Base-by-base conservation (phyloP, 148 eudicot genomes). In the Rhododendron molle region DNA sequence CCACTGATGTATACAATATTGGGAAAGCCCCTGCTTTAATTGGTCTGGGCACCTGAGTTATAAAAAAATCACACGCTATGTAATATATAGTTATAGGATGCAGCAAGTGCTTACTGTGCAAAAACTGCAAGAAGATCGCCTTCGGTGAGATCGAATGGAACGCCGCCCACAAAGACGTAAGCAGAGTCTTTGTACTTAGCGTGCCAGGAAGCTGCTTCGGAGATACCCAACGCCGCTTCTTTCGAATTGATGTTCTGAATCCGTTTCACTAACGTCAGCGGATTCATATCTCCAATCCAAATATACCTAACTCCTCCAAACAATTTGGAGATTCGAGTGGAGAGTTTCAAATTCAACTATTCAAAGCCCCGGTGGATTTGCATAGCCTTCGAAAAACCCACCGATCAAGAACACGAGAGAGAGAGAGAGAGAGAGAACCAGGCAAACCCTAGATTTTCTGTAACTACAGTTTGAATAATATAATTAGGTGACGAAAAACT, bases 191-290 rank as follows among this genome's bases (percentile, higher is more conserved):
- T 96, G 87, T 96, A 96, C 76, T 89, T 94, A 8, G 97, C 98
- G 58, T 96, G 99, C 99, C 99, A 96, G 0, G 99, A 96, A 67
- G 99, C 98, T 32, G 91, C 89, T 49, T 96, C 99, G 0, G 99
- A 96, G 47, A 96, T 94, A 46, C 99, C 98, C 54, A 96, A 89
- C 38, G 88, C 87, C 10, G 95, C 94, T 90, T 96, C 99, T 80
- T 88, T 94, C 5, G 94, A 90, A 81, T 94, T 96, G 9, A 96
- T 91, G 21, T 93, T 92, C 77, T 95, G 99, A 30, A 93, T 96
- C 82, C 97, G 87, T 84, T 95, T 94, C 88, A 96, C 99, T 83
- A 96, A 54, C 3, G 99, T 95, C 81, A 96, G 86, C 15, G 98
- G 99, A 92, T 96, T 96, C 99, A 96, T 96, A n/a, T 79, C 50